Evolutionary conservation across 2,329 filamentous ascomycete species (phyloP).

Genomic region (Dryadomyces quercus-mongolicae): DNA sequence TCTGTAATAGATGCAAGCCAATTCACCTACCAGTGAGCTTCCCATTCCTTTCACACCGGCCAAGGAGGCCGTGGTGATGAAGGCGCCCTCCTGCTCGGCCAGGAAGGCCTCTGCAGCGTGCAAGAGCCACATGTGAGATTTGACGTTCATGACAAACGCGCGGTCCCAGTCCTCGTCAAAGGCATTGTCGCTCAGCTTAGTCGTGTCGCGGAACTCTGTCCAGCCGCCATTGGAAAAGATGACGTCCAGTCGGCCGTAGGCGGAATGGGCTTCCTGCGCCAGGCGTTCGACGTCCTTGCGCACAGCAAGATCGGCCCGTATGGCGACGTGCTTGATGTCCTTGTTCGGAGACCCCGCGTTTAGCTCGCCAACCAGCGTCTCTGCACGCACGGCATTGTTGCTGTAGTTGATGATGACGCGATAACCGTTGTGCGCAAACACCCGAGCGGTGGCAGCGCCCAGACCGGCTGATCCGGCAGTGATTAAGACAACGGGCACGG

Average conservation of each 20-base stretch:
- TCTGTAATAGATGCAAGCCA: no score
- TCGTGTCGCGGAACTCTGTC: constrained; percentile 33
- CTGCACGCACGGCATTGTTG: constrained; percentile 46
- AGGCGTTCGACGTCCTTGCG: constrained; percentile 45
- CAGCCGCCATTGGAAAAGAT: constrained; percentile 63
- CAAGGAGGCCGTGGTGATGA: constrained; percentile 52
- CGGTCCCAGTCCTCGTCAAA: constrained; percentile 47
- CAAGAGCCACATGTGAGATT: constrained; percentile 47
- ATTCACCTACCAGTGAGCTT: constrained; percentile 33
- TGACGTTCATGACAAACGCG: constrained; percentile 50
- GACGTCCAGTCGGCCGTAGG: constrained; percentile 62
- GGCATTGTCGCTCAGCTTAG: constrained; percentile 38
- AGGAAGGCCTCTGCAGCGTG: constrained; percentile 40
- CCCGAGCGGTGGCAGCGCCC: constrained; percentile 53
- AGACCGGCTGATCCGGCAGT: constrained; percentile 52
- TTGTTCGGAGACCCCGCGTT: constrained; percentile 16
- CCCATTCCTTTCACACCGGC: constrained; percentile 53
- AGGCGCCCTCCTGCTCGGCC: constrained; percentile 44
- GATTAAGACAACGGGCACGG: constrained; percentile 27
- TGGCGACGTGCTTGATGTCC: constrained; percentile 26
- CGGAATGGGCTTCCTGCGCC: constrained; percentile 44
- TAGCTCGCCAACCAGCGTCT: constrained; percentile 44
- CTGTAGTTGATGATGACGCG: constrained; percentile 66
- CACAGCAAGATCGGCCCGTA: constrained; percentile 55
- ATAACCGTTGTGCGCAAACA: constrained; percentile 56